Conservation (phyloP, 345 rosid species). For the Syzygium grande region DNA sequence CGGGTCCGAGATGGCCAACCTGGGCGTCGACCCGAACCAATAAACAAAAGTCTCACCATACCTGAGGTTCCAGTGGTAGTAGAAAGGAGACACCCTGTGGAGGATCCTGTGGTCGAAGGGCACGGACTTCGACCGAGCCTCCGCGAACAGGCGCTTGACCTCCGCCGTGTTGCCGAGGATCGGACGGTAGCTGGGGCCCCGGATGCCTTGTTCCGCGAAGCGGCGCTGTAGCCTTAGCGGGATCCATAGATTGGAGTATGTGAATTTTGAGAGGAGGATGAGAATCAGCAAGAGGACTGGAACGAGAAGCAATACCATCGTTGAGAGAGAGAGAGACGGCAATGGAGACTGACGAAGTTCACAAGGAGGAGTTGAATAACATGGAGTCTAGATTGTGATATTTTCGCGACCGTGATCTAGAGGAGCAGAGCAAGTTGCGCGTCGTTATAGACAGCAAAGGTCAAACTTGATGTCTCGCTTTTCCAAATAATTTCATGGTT, state of each 20-base stretch:
- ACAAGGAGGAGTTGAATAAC: not conserved
- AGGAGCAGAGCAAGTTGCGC: not conserved
- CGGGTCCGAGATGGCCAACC: conserved; percentile 55
- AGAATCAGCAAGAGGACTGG: conserved; percentile 7
- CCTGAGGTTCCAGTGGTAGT: conserved; percentile 41
- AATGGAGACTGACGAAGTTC: not conserved
- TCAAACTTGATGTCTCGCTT: not conserved
- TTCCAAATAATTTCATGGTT: not conserved
- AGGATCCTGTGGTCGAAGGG: conserved; percentile 25
- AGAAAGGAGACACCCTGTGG: conserved; percentile 44
- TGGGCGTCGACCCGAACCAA: conserved; percentile 74
- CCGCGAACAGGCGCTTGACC: conserved; percentile 23
- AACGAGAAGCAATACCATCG: conserved; percentile 10
- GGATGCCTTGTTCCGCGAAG: conserved; percentile 37
- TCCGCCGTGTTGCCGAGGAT: conserved; percentile 59
- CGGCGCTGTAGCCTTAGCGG: conserved; percentile 51
- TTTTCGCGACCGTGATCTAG: not conserved
- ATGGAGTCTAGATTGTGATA: not conserved
- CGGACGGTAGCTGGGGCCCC: conserved; percentile 45
- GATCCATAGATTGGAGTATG: conserved; percentile 31
- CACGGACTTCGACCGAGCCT: conserved; percentile 37
- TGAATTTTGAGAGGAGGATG: conserved; percentile 19
- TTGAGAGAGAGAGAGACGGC: not conserved
- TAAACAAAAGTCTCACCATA: conserved; percentile 59
- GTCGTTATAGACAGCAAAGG: not conserved